A percentile compares a stretch with the other conserved stretches of the same genome.
Evolutionary conservation across 192 early-diverging fungal species (phyloP).

Genomic region (Pilaira anomala): DNA sequence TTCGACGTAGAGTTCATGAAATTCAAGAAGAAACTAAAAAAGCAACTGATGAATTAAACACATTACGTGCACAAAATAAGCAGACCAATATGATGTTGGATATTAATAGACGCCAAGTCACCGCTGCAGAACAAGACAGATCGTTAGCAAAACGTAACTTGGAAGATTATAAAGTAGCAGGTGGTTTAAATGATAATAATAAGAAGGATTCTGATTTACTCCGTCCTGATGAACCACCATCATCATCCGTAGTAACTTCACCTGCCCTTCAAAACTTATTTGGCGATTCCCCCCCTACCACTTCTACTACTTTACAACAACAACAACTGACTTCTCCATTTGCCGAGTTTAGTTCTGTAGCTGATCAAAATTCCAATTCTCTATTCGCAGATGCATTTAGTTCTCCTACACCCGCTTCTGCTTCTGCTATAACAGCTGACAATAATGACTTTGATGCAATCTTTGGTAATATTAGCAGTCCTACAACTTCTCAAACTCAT

Average conservation of each 20-base stretch:
- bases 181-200: conserved; percentile 9
- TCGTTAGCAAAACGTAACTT: conserved; percentile 55
- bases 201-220: no score
- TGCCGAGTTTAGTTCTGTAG: neutral
- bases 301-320: neutral
- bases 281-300: conserved; percentile 2
- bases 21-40: conserved; percentile 54
- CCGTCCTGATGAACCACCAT: neutral
- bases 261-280: conserved; percentile 17
- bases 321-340: conserved; percentile 2
- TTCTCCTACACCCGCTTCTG: neutral
- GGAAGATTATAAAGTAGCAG: conserved; percentile 36
- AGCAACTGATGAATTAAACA: conserved; percentile 52
- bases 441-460: conserved; percentile 14
- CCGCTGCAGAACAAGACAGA: conserved; percentile 58
- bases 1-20: conserved; percentile 43
- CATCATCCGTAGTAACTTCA: neutral
- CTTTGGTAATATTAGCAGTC: neutral
- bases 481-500: neutral
- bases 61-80: conserved; percentile 54
- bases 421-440: neutral
- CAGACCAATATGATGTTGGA: conserved; percentile 59
- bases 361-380: neutral
- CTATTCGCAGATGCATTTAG: conserved; percentile 25
- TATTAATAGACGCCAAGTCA: conserved; percentile 62